A percentile compares a stretch with the other conserved stretches of the same genome.
Evolutionary conservation across 805 yeast species (phyloP).

Genomic region (Hanseniaspora hatyaiensis): DNA sequence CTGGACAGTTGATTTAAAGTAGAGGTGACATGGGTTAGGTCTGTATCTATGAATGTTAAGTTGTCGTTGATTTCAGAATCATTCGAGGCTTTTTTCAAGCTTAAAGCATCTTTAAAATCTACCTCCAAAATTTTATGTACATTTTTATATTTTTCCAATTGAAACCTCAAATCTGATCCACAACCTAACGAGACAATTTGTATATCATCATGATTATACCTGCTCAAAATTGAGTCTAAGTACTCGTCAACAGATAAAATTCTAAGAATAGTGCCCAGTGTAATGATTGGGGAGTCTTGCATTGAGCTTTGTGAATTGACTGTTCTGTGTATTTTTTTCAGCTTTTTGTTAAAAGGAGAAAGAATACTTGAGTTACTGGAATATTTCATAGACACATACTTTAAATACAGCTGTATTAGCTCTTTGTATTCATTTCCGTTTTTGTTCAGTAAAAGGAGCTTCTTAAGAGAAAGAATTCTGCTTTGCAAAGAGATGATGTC

Average conservation of each 20-base stretch:
- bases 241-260: conserved; percentile 7
- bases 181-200: conserved; percentile 10
- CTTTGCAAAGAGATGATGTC: conserved; percentile 10
- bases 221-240: not conserved
- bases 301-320: not conserved
- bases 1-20: not conserved
- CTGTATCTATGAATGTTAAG: not conserved
- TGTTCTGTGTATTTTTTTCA: conserved; percentile 2
- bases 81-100: too few relatives aligned
- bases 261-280: conserved; percentile 10
- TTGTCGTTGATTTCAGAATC: too few relatives aligned
- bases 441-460: not conserved
- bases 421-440: conserved; percentile 1
- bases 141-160: not conserved
- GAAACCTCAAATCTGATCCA: conserved; percentile 14
- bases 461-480: not conserved
- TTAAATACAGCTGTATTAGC: not conserved
- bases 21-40: not conserved
- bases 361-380: not conserved
- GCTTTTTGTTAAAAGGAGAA: conserved; percentile 6
- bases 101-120: conserved; percentile 4
- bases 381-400: not conserved
- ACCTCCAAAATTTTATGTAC: not conserved
- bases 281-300: conserved; percentile 14
- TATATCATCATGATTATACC: not conserved